A percentile compares a stretch with the other conserved stretches of the same genome.
Evolutionary conservation across 2,329 filamentous ascomycete genomes (phyloP).

Genomic region (Rhynchosporium graminicola): DNA sequence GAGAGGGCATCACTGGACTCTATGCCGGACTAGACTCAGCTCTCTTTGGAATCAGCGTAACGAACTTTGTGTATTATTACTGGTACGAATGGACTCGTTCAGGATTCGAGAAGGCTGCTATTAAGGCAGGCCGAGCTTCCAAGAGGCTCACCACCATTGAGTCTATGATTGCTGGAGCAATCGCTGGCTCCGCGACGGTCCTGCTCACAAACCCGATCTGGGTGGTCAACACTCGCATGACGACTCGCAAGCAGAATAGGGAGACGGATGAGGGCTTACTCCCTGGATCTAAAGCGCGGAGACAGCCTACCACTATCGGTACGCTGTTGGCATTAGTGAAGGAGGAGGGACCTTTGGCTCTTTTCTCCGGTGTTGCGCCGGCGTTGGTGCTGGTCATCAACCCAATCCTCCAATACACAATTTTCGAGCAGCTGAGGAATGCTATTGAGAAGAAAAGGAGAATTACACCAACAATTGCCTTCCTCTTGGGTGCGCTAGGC

Average conservation of each 20-base stretch:
- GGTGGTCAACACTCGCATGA: conserved; percentile 99
- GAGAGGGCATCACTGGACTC: conserved; percentile 85
- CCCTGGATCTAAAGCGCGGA: conserved; percentile 47
- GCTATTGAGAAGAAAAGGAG: conserved; percentile 70
- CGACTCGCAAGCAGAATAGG: conserved; percentile 69
- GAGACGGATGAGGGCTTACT: conserved; percentile 47
- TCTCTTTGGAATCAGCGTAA: conserved; percentile 95
- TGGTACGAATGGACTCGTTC: conserved; percentile 98
- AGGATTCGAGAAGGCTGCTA: conserved; percentile 79
- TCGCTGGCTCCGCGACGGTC: conserved; percentile 92
- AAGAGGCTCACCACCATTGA: conserved; percentile 88
- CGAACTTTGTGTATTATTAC: conserved; percentile 99
- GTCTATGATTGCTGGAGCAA: conserved; percentile 90
- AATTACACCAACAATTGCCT: conserved; percentile 83
- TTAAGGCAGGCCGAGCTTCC: conserved; percentile 69
- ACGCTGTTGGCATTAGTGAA: conserved; percentile 79
- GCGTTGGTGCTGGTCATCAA: conserved; percentile 95
- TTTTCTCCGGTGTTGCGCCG: conserved; percentile 91
- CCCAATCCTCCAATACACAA: conserved; percentile 96
- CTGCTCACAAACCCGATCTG: conserved; percentile 98
- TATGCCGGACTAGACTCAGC: conserved; percentile 94
- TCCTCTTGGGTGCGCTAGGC: conserved; percentile 87
- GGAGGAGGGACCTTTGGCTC: conserved; percentile 79
- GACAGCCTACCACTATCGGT: conserved; percentile 71
- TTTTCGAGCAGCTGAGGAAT: conserved; percentile 99